Percentiles rank a stretch among this genome's conserved stretches.
Conservation (phyloP, 345 rosid species). For the Mercurialis annua region DNA sequence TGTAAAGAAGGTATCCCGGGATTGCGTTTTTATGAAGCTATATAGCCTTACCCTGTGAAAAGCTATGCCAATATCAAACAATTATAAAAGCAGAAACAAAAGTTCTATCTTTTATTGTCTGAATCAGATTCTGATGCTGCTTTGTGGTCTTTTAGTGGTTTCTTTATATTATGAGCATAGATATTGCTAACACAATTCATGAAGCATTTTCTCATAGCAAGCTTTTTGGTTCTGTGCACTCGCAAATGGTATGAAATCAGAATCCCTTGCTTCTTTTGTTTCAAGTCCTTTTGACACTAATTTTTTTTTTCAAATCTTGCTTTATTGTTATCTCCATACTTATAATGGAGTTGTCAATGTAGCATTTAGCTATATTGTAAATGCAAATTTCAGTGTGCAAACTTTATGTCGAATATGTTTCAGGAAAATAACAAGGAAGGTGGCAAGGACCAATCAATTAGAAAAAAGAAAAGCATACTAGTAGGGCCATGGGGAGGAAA, state of each 20-base stretch:
- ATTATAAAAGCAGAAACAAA: conserved; percentile 13
- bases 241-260: conserved; percentile 14
- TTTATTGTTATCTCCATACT: too few relatives aligned
- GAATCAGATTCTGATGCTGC: conserved; percentile 30
- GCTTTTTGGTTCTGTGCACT: neutral
- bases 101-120: conserved; percentile 9
- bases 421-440: conserved; percentile 15
- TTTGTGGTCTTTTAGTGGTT: neutral
- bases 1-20: conserved; percentile 1
- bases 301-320: neutral
- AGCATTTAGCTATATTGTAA: too few relatives aligned
- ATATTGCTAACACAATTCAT: neutral
- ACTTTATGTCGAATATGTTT: neutral
- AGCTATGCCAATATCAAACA: neutral
- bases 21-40: conserved; percentile 14
- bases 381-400: neutral
- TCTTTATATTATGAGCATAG: conserved; percentile 8
- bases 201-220: neutral
- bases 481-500: conserved; percentile 87
- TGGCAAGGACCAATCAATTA: conserved; percentile 20
- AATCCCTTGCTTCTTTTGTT: neutral
- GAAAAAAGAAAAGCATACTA: conserved; percentile 32
- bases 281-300: neutral
- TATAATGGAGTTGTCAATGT: too few relatives aligned
- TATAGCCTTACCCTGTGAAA: neutral